phyloP scores from a whole-genome alignment of 2,329 filamentous ascomycete genomes.

The Aspergillus persii region DNA sequence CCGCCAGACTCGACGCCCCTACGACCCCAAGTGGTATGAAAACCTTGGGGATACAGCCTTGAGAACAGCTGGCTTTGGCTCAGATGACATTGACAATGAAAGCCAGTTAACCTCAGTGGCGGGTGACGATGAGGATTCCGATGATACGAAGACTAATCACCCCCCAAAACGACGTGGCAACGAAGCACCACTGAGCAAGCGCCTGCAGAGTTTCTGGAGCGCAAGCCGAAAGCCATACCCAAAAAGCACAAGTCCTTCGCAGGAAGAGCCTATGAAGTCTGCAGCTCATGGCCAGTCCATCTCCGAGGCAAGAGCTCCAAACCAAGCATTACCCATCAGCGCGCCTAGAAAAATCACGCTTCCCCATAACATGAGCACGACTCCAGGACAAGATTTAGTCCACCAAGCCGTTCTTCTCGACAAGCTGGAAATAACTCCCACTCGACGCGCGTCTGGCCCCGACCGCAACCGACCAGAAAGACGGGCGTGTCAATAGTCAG shows the following conservation, averaged over 20 bases:
- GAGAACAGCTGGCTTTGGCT: constrained; percentile 37
- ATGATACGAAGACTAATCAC: constrained; percentile 28
- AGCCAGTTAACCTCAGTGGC: constrained; percentile 31
- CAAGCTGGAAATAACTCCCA: constrained; percentile 37
- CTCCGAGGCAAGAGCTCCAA: constrained; percentile 22
- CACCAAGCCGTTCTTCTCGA: constrained; percentile 39
- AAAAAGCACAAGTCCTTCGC: constrained; percentile 13
- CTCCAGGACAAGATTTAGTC: constrained; percentile 40
- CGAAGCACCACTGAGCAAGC: constrained; percentile 37
- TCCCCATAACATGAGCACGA: constrained; percentile 33
- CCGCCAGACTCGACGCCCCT: constrained; percentile 24
- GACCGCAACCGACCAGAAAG: constrained; percentile 24
- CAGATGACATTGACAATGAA: constrained; percentile 31
- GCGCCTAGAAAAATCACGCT: constrained; percentile 32
- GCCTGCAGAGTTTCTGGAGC: constrained; percentile 39
- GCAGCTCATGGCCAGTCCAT: constrained; percentile 12
- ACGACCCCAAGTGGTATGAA: constrained; percentile 32
- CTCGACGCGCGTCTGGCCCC: constrained; percentile 30
- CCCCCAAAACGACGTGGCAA: constrained; percentile 26
- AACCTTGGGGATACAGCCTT: constrained; percentile 34
- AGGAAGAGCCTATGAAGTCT: constrained; percentile 17
- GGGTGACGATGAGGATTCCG: constrained; percentile 31
- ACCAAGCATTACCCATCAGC: constrained; percentile 24
- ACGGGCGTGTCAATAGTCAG: constrained; percentile 19
- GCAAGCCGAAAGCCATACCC: constrained; percentile 29